phyloP scores from a whole-genome alignment of 495 filamentous ascomycete genomes.

The Penicillium antarcticum region DNA sequence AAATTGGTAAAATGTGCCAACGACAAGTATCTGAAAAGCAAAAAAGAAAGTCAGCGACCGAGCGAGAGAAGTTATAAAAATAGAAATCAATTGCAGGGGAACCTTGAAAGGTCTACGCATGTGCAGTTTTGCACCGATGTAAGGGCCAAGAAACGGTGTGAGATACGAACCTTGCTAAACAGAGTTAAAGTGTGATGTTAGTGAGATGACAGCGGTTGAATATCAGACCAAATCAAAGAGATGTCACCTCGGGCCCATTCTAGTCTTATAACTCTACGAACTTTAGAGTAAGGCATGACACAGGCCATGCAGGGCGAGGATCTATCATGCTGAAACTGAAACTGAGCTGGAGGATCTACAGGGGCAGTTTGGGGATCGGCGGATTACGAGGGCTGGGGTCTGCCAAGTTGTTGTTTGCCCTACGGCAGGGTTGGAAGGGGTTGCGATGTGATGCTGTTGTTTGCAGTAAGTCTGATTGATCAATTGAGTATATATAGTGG shows the following conservation, averaged over 20 bases:
- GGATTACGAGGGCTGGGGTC: constrained; percentile 2
- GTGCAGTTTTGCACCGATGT: not conserved
- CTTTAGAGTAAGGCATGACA: not conserved
- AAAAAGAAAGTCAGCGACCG: not conserved
- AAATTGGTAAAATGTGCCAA: not conserved
- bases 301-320: constrained; percentile 6
- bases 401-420: not conserved
- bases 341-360: constrained; percentile 17
- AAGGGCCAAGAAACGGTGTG: not conserved
- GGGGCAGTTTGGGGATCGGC: constrained; percentile 7
- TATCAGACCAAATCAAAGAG: not conserved
- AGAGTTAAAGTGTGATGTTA: not conserved
- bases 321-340: constrained; percentile 3
- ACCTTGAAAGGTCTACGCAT: too few species aligned
- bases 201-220: not conserved
- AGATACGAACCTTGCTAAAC: not conserved
- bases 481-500: not conserved
- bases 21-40: not conserved
- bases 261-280: constrained; percentile 20
- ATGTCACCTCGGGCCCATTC: constrained; percentile 12
- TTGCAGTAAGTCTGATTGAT: not conserved
- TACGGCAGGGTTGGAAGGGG: not conserved
- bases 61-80: not conserved
- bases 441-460: not conserved
- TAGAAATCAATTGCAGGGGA: not conserved